Percentiles rank a stretch among this genome's conserved stretches.
Conservation (phyloP, 345 rosid species). For the Bruguiera gymnorhiza region DNA sequence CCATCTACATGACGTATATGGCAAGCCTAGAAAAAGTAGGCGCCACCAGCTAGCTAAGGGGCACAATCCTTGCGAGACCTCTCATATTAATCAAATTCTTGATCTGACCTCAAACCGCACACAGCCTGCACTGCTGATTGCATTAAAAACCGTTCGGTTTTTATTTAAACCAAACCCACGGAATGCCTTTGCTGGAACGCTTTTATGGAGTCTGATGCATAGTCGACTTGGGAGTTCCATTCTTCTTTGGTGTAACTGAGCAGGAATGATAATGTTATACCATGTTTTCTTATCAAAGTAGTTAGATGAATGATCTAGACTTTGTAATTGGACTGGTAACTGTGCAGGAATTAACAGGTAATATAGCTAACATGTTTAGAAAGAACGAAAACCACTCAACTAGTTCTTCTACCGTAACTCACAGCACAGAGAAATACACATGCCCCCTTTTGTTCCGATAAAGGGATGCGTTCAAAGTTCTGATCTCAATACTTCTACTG, state of each 20-base stretch:
- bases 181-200: too few species aligned
- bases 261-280: neutral
- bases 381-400: too few species aligned
- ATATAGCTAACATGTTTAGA: too few species aligned
- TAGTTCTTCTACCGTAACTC: too few species aligned
- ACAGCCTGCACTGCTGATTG: neutral
- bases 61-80: neutral
- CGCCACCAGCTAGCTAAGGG: constrained; percentile 17
- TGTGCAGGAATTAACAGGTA: too few species aligned
- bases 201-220: too few species aligned
- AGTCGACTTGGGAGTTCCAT: neutral
- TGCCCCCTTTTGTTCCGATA: too few species aligned
- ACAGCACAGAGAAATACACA: too few species aligned
- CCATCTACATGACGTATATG: constrained; percentile 84
- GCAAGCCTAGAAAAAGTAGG: constrained; percentile 63
- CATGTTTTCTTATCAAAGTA: neutral
- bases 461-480: too few species aligned
- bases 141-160: neutral
- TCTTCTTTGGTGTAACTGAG: neutral
- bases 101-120: neutral
- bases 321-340: too few species aligned
- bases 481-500: too few species aligned
- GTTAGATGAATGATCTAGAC: neutral
- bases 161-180: neutral
- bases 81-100: neutral